A percentile compares a stretch with the other conserved stretches of the same genome.
phyloP scores from a whole-genome alignment of 176 grass and related monocot species.

The Hyparrhenia diplandra region DNA sequence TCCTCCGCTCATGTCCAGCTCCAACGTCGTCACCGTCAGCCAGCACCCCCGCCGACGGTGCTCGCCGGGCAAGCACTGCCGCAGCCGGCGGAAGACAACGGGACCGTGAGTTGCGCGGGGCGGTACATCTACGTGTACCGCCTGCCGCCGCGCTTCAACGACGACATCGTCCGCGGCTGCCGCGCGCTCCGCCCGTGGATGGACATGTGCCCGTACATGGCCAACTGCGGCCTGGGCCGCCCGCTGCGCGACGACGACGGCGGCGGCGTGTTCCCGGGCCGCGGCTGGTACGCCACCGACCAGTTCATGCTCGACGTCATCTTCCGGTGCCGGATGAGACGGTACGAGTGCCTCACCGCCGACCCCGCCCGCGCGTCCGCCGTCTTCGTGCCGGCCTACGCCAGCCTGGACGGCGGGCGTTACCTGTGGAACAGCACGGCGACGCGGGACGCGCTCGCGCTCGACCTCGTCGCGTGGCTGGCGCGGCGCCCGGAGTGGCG shows the following conservation, averaged over 20 bases:
- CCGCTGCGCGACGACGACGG: neutral
- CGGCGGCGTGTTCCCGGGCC: slow-evolving; percentile 41
- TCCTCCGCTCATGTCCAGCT: neutral
- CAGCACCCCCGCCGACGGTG: neutral
- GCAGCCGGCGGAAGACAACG: neutral
- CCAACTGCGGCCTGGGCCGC: slow-evolving; percentile 59
- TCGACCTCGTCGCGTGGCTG: slow-evolving; percentile 42
- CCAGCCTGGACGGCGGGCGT: slow-evolving; percentile 50
- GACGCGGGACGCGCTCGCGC: slow-evolving; percentile 41
- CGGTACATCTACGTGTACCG: slow-evolving; percentile 73
- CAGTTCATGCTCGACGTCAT: slow-evolving; percentile 77
- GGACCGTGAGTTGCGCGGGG: slow-evolving; percentile 34
- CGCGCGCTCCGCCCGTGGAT: slow-evolving; percentile 47
- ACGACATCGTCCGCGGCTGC: slow-evolving; percentile 55
- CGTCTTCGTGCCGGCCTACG: slow-evolving; percentile 80
- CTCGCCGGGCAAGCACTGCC: neutral
- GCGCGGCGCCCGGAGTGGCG: slow-evolving; percentile 47
- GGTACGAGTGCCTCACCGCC: slow-evolving; percentile 60
- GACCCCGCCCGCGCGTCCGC: slow-evolving; percentile 43
- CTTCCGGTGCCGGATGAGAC: slow-evolving; percentile 61
- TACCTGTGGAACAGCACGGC: slow-evolving; percentile 38
- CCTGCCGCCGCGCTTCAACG: slow-evolving; percentile 61
- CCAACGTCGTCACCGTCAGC: neutral
- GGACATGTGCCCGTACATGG: slow-evolving; percentile 64
- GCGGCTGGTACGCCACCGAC: slow-evolving; percentile 71